phyloP scores from a whole-genome alignment of 495 filamentous ascomycete genomes.

The Xylaria intraflava region DNA sequence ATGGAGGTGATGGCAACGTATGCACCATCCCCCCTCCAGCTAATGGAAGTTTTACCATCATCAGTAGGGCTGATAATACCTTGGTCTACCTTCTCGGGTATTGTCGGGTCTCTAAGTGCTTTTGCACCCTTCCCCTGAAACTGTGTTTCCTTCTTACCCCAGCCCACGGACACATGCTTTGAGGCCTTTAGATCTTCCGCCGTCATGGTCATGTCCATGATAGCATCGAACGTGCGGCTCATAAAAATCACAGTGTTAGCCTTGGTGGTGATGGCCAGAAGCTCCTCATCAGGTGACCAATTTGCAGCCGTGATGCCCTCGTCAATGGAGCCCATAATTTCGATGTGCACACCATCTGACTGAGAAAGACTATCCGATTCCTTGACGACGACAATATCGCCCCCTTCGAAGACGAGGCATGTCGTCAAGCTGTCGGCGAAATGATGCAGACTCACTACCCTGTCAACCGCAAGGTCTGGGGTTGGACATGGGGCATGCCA shows the following conservation, averaged over 20 bases:
- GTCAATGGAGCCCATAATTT: conserved; percentile 90
- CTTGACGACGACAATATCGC: conserved; percentile 79
- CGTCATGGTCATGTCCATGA: conserved; percentile 63
- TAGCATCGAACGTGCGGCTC: conserved; percentile 83
- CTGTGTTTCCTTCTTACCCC: conserved; percentile 97
- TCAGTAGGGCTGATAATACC: conserved; percentile 68
- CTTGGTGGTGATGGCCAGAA: conserved; percentile 73
- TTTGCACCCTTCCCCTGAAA: conserved; percentile 85
- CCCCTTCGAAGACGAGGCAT: conserved; percentile 79
- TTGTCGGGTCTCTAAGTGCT: conserved; percentile 83
- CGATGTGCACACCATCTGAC: conserved; percentile 54
- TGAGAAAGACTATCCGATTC: conserved; percentile 56
- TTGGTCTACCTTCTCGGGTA: conserved; percentile 87
- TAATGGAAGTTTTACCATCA: conserved; percentile 62
- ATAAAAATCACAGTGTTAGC: conserved; percentile 81
- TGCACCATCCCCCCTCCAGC: conserved; percentile 91
- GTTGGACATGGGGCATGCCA: conserved; percentile 78
- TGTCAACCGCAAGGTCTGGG: conserved; percentile 62
- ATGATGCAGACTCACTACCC: conserved; percentile 70
- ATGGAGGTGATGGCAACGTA: conserved; percentile 81
- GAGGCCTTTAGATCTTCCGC: conserved; percentile 76
- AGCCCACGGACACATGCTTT: conserved; percentile 94
- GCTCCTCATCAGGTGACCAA: conserved; percentile 94
- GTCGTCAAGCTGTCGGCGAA: conserved; percentile 70
- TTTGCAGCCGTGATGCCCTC: conserved; percentile 81